These are phyloP conservation scores for Cystobasidium pallidum DNA, from an alignment of 1,284 basidiomycete genomes.

Conservation along the genomic window DNA sequence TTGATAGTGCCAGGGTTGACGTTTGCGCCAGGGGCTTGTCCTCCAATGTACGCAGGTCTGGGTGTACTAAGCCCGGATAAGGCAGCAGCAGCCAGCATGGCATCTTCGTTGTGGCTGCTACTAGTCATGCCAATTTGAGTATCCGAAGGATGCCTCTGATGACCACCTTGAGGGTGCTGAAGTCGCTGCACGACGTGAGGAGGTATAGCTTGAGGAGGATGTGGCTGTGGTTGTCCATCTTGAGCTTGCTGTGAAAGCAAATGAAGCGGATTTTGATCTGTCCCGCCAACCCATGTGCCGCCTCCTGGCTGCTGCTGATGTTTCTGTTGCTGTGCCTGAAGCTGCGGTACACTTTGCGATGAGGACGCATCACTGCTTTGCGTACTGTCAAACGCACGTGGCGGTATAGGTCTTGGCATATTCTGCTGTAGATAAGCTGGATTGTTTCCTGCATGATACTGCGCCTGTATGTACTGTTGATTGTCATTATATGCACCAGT, in stretches of 20 bases:
- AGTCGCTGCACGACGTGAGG: slow-evolving; percentile 21
- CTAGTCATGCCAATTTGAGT: neutral
- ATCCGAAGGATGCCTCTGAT: slow-evolving; percentile 7
- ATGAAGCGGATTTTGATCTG: slow-evolving; percentile 54
- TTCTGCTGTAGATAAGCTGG: slow-evolving; percentile 67
- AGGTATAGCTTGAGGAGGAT: slow-evolving; percentile 9
- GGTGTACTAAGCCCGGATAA: slow-evolving; percentile 36
- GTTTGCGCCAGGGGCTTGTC: neutral
- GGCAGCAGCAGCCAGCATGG: slow-evolving; percentile 43
- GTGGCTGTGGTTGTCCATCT: slow-evolving; percentile 2
- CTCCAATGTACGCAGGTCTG: slow-evolving; percentile 22
- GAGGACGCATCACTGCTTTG: slow-evolving; percentile 21
- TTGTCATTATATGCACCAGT: slow-evolving; percentile 5
- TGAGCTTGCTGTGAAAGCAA: slow-evolving; percentile 50
- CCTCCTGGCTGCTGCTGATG: slow-evolving; percentile 44
- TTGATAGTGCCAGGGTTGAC: slow-evolving; percentile 27
- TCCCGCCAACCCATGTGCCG: neutral
- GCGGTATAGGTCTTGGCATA: slow-evolving; percentile 62
- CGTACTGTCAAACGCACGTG: slow-evolving; percentile 10
- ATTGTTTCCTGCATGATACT: slow-evolving; percentile 56
- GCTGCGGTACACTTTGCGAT: slow-evolving; percentile 5
- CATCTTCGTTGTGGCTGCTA: slow-evolving; percentile 33
- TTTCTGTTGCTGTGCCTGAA: slow-evolving; percentile 44
- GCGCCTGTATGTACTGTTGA: slow-evolving; percentile 3
- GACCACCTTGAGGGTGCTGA: slow-evolving; percentile 17